A percentile compares a stretch with the other conserved stretches of the same genome.
phyloP scores from a whole-genome alignment of 768 basidiomycete species.

The Xerocomellus intermedius region DNA sequence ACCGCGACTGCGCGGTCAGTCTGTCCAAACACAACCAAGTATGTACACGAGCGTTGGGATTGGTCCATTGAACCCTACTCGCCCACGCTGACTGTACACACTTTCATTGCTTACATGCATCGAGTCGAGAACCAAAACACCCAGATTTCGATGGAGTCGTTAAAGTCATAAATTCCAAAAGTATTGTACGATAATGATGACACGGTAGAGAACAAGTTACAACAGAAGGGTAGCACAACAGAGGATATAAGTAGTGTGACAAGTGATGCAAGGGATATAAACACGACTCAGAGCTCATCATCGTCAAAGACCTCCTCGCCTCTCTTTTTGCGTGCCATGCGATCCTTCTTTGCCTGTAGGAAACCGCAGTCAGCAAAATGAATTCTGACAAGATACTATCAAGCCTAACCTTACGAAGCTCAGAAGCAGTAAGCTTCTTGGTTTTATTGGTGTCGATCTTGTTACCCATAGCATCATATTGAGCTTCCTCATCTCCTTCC shows the following conservation, averaged over 20 bases:
- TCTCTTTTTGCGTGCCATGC: slow-evolving; percentile 85
- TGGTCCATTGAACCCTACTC: neutral
- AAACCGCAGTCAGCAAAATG: slow-evolving; percentile 10
- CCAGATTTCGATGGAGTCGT: neutral
- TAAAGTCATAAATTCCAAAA: slow-evolving; percentile 7
- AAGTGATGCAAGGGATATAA: slow-evolving; percentile 6
- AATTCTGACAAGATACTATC: neutral
- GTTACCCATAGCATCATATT: slow-evolving; percentile 98
- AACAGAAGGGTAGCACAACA: slow-evolving; percentile 15
- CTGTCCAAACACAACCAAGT: slow-evolving; percentile 1
- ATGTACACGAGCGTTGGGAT: neutral
- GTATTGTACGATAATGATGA: slow-evolving; percentile 16
- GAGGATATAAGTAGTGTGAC: slow-evolving; percentile 13
- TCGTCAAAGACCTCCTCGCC: slow-evolving; percentile 72
- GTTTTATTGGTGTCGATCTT: slow-evolving; percentile 83
- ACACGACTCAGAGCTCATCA: slow-evolving; percentile 44
- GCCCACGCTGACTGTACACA: too few species aligned
- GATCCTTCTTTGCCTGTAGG: slow-evolving; percentile 81
- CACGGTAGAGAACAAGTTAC: slow-evolving; percentile 25
- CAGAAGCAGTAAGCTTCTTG: slow-evolving; percentile 82
- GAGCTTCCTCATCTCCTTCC: slow-evolving; percentile 85
- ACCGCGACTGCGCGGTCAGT: slow-evolving; percentile 8
- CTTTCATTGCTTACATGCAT: too few species aligned
- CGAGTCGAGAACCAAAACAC: too few species aligned
- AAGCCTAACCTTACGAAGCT: slow-evolving; percentile 70